Evolutionary conservation across 306 rosid species (phyloP).

Genomic region (Begonia masoniana): DNA sequence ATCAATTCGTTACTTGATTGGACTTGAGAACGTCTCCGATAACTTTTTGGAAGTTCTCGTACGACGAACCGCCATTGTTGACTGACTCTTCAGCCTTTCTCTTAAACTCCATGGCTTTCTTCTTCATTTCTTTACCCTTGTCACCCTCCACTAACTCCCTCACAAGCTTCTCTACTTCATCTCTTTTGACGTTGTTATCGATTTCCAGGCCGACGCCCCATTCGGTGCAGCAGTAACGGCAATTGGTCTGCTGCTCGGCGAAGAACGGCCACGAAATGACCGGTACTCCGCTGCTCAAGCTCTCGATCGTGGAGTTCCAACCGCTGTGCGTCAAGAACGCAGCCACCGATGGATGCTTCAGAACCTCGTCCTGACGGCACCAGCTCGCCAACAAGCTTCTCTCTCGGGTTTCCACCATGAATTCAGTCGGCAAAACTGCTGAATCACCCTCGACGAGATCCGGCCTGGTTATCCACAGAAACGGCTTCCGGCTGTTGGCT

Average conservation of each 20-base stretch:
- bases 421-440: no score
- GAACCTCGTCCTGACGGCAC: constrained; percentile 39
- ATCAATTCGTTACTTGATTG: not conserved
- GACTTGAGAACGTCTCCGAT: not conserved
- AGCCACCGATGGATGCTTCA: constrained; percentile 26
- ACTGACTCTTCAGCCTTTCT: not conserved
- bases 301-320: constrained; percentile 22
- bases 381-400: no score
- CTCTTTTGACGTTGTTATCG: constrained; percentile 21
- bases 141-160: constrained; percentile 22
- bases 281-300: constrained; percentile 27
- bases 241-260: constrained; percentile 21
- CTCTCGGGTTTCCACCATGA: no score
- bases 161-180: constrained; percentile 26
- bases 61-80: not conserved
- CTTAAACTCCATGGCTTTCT: constrained; percentile 13
- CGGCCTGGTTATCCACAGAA: no score
- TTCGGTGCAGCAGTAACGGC: constrained; percentile 17
- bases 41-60: not conserved
- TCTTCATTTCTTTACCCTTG: constrained; percentile 20
- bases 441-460: no score
- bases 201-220: constrained; percentile 32
- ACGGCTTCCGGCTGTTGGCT: no score
- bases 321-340: constrained; percentile 19
- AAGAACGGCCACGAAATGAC: constrained; percentile 26